These are phyloP conservation scores for Colletotrichum phormii DNA, from an alignment of 2,329 filamentous ascomycete species.

Conservation along the genomic window DNA sequence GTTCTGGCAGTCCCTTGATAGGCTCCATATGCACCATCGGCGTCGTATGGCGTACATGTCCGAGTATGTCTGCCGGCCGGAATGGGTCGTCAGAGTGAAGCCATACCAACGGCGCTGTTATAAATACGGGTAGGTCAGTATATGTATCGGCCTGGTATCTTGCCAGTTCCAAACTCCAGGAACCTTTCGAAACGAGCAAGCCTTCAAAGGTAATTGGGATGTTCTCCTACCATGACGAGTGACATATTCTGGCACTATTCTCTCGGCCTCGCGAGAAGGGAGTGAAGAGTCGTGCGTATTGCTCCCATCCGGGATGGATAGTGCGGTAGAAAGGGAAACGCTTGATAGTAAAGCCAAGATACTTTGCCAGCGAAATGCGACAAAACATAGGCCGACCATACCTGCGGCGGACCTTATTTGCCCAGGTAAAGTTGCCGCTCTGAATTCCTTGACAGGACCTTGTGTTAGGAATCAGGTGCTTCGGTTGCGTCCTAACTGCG, in stretches of 20 bases:
- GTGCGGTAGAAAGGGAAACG: neutral
- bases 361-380: neutral
- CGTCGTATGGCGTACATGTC: neutral
- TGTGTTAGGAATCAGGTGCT: neutral
- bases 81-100: neutral
- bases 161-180: neutral
- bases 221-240: neutral
- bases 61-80: neutral
- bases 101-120: neutral
- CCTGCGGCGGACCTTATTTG: no score
- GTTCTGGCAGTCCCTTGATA: neutral
- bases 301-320: neutral
- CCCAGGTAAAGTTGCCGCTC: no score
- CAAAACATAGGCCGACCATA: neutral
- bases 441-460: no score
- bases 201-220: neutral
- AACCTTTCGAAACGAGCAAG: neutral
- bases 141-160: neutral
- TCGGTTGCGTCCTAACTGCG: neutral
- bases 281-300: neutral
- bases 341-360: neutral
- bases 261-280: neutral
- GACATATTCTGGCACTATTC: neutral
- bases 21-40: neutral
- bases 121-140: neutral